phyloP scores from a whole-genome alignment of 2,329 filamentous ascomycete species.

The Aspergillus quadrilineatus region DNA sequence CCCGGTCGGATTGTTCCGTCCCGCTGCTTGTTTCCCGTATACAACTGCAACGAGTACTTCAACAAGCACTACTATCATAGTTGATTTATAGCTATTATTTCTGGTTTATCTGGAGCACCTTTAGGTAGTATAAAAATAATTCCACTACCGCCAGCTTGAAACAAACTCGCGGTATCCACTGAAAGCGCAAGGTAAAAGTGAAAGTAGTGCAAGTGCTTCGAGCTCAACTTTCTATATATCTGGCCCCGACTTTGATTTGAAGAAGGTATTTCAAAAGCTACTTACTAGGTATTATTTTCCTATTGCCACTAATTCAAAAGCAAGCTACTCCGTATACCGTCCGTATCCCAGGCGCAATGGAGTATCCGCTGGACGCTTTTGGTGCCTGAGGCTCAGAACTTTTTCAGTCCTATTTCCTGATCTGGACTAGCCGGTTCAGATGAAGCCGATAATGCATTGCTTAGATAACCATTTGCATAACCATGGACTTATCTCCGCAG shows the following conservation, averaged over 20 bases:
- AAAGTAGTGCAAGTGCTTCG: too few species aligned
- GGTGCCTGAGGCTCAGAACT: conserved; percentile 1
- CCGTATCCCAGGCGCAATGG: background rate
- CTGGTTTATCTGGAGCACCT: too few species aligned
- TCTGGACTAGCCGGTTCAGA: background rate
- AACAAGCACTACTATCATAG: too few species aligned
- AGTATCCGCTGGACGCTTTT: background rate
- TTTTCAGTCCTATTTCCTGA: background rate
- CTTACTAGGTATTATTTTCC: too few species aligned
- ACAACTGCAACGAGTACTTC: background rate
- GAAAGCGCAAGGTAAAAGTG: too few species aligned
- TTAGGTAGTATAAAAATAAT: too few species aligned
- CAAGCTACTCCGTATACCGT: background rate
- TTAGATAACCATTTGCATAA: conserved; percentile 3
- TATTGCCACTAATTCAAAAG: background rate
- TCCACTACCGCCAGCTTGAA: too few species aligned
- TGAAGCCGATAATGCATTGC: background rate
- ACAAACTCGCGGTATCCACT: too few species aligned
- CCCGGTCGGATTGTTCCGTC: background rate
- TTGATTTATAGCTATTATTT: too few species aligned
- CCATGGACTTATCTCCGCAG: background rate
- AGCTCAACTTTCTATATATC: too few species aligned
- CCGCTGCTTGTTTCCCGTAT: background rate
- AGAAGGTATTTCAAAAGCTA: too few species aligned
- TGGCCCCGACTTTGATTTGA: too few species aligned